Base-by-base conservation (phyloP, 352 stramenopile genomes). In the Lagenidium giganteum region DNA sequence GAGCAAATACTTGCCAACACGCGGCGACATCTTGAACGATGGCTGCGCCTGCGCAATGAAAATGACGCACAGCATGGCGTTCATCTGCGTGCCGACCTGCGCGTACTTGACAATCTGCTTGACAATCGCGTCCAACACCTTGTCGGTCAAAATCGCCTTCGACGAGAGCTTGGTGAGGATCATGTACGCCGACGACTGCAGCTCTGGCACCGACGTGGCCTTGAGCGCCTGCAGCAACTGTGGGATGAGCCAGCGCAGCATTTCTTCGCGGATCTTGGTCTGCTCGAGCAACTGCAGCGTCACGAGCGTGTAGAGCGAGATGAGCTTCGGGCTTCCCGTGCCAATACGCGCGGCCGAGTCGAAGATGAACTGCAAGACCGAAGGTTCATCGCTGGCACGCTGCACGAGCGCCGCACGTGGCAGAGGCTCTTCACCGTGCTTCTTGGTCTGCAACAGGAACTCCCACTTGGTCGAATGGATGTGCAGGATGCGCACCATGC, bases 141-240 rank as follows among this genome's bases (percentile, higher is more conserved):
- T 85, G n/a, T 54, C 60, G 8, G 71, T 79, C 22, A 94, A 46
- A 21, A 72, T 80, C 24, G 78, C 74, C 58, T 92, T 91, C 26
- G 83, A 84, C 39, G 78, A 64, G 18, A 94, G 47, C 54, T 94
- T 94, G 7, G 79, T 92, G 31, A 87, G 51, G 38, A 93, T 61
- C 79, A 94, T 94, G 54, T 89, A 94, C 26, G 75, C 77, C 9
- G 80, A 73, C 0, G 75, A 72, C 61, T 94, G 83, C 37, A 91
- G 64, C 48, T 94, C 83, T 5, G 80, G 77, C 37, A 84, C 82
- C 1, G 31, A 49, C 12, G 61, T 64, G 53, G 64, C 75, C 49
- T 90, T 88, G 28, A 92, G 70, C 45, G 80, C 70, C 7, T 57
- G 46, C 1, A 94, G 55, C 14, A 93, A 45, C 42, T 94, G 75